Evolutionary conservation across 805 yeast species (phyloP).

Genomic region (Nakazawaea anatomiae): DNA sequence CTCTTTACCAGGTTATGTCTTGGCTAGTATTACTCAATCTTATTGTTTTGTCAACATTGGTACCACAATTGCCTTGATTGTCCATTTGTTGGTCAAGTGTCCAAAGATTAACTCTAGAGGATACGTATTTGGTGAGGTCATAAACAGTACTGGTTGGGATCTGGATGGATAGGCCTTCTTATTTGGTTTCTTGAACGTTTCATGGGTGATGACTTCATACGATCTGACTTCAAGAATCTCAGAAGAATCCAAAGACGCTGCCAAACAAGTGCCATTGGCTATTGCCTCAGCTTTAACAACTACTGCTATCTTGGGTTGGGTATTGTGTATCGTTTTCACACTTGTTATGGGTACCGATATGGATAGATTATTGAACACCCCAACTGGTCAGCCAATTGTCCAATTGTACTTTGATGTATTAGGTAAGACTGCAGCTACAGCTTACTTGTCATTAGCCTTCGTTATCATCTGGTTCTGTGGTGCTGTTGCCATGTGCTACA

Average conservation of each 20-base stretch:
- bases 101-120: slow-evolving; percentile 36
- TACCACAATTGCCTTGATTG: slow-evolving; percentile 41
- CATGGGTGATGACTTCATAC: slow-evolving; percentile 56
- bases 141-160: slow-evolving; percentile 45
- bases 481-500: slow-evolving; percentile 42
- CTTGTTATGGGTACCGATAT: slow-evolving; percentile 38
- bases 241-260: slow-evolving; percentile 51
- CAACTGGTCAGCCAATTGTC: slow-evolving; percentile 47
- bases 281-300: slow-evolving; percentile 46
- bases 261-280: slow-evolving; percentile 51
- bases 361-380: slow-evolving; percentile 23
- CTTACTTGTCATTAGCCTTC: slow-evolving; percentile 42
- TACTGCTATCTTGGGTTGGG: slow-evolving; percentile 46
- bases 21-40: slow-evolving; percentile 44
- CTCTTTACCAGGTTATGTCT: slow-evolving; percentile 44
- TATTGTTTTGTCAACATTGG: slow-evolving; percentile 45
- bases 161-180: slow-evolving; percentile 50
- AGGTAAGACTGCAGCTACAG: slow-evolving; percentile 49
- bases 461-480: slow-evolving; percentile 49
- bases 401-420: slow-evolving; percentile 44
- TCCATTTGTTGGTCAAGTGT: slow-evolving; percentile 51
- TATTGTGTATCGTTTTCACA: slow-evolving; percentile 39
- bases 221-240: slow-evolving; percentile 52
- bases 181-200: slow-evolving; percentile 50
- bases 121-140: slow-evolving; percentile 42